Evolutionary conservation across 1,284 basidiomycete species (phyloP), one percentile per base, ranked within the genome.

Genomic region (Omphalotus olearius): DNA sequence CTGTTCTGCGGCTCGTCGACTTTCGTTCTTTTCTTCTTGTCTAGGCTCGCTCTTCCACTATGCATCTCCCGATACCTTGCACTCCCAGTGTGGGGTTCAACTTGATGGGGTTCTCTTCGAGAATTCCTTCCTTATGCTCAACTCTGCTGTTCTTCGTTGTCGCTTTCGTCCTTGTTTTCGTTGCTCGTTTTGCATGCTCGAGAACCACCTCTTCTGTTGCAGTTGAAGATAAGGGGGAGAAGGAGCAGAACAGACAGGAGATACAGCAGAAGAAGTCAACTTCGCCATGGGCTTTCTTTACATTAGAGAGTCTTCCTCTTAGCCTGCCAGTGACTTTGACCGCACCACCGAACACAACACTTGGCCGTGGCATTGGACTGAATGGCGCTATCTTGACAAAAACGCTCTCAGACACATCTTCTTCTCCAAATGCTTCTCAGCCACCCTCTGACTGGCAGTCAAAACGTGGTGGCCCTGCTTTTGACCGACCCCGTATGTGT

Each of bases 401-500:
- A 10, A 28, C 37, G 25, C 16, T 35, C 9, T 23, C 49, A 17
- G 43, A 36, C 20, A 26, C 38, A 13, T 13, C 30, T 33, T 28
- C 26, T 10, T 33, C 30, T 3, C 13, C 30, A 9, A 33, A 33
- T 9, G 38, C 44, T 16, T 39, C 35, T 17, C 52, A 36, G 23
- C 23, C 35, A 28, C 28, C 44, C 4, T 47, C 26, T 17, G 41
- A 45, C 25, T 47, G 20, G 40, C 54, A 43, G 16, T 55, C 39
- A 58, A 58, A 46, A 55, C 54, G 63, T 56, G 56, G 62, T 50
- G 62, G 68, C 16, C 69, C 67, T 47, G 63, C 66, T 4, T 72
- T 71, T 50, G 67, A 71, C 30, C 65, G 63, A 52, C 69, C 70
- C 47, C 35, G 71, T 72, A 62, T 55, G 70, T 69, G 25, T 23